phyloP scores from a whole-genome alignment of 2,329 filamentous ascomycete genomes.

The Aspergillus quadrilineatus region DNA sequence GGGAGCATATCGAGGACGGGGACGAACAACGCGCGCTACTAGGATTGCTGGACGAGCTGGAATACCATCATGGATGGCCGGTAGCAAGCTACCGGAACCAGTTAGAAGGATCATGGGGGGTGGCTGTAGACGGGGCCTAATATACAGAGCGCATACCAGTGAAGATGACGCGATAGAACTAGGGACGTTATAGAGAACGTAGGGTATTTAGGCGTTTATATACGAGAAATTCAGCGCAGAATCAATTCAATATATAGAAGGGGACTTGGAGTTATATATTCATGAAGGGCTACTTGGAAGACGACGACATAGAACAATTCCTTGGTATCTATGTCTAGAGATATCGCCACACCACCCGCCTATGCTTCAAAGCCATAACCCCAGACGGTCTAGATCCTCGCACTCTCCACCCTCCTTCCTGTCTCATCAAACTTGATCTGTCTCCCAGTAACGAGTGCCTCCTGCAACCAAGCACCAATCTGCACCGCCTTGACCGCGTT shows the following conservation, averaged over 20 bases:
- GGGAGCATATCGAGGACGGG: background rate
- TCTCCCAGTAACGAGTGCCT: constrained; percentile 54
- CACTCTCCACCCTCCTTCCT: constrained; percentile 46
- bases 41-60: background rate
- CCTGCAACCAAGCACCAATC: constrained; percentile 62
- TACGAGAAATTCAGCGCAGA: too few species aligned
- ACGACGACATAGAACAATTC: too few species aligned
- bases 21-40: background rate
- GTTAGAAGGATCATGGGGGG: background rate
- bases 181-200: too few species aligned
- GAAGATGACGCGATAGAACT: too few species aligned
- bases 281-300: too few species aligned
- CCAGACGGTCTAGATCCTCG: constrained; percentile 1
- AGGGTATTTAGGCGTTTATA: too few species aligned
- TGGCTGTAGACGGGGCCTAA: background rate
- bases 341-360: too few species aligned
- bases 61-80: constrained; percentile 1
- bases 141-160: too few species aligned
- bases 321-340: too few species aligned
- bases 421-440: constrained; percentile 60
- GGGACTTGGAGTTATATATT: too few species aligned
- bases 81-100: background rate
- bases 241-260: too few species aligned
- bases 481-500: constrained; percentile 58
- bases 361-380: too few species aligned